Base-by-base conservation (phyloP, 495 filamentous ascomycete species). In the Tuber borchii region DNA sequence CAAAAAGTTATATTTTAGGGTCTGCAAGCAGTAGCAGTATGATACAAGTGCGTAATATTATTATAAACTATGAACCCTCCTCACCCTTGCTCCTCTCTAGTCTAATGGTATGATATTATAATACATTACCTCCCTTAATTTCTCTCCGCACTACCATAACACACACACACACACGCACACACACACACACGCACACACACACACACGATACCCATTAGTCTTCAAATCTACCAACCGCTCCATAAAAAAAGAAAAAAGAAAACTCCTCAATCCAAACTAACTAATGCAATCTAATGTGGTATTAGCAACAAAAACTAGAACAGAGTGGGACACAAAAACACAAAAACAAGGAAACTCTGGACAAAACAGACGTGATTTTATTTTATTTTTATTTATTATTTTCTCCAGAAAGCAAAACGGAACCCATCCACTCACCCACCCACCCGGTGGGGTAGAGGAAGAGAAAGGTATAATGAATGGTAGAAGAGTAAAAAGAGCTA, bases 61-160 rank as follows among this genome's bases (percentile, higher is more conserved):
- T 1, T 77, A 79, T 73, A 79, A 78, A 61, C 76, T 75, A 65
- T 77, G 80, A 81, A 73, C 76, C 70, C 51, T 37, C 51, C 26
- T 45, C 14, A 16, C 44, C 44, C 44, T 45, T 17, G 3, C 20
- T 31, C 51, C 12, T 61, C 51, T 31, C n/a, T 31, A 16, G 51
- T 31, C 51, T 31, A 16, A 26, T 16, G 12, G 34, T 37, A 37
- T 37, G 2, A 37, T 37, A 2, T 2, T 37, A 37, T 37, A 37
- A 37, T 37, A 2, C 34, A 37, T 37, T 37, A 37, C 34, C 26
- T 9, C n/a, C 26, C 26, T 17, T 34, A 14, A 26, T 61, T 61
- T n/a, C 51, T 34, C 56, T 26, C 56, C 3, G 3, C 12, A 65
- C 56, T 16, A 8, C 34, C 56, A 31, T 26, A 65, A 65, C 56